Evolutionary conservation across 2,329 filamentous ascomycete species (phyloP).

Genomic region (Calonectria henricotiae): DNA sequence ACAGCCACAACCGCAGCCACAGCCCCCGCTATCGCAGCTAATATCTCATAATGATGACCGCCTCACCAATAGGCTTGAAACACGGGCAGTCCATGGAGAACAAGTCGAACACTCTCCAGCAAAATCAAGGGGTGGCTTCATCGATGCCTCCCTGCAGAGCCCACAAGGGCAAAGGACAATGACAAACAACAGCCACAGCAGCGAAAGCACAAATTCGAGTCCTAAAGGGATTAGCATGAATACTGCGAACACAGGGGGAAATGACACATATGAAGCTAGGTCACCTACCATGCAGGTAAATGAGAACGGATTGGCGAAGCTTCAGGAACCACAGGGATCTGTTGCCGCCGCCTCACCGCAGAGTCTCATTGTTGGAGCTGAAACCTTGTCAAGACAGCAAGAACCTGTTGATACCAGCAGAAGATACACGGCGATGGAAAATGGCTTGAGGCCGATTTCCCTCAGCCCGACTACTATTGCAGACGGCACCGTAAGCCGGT

Average conservation of each 20-base stretch:
- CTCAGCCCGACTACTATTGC: slow-evolving; percentile 42
- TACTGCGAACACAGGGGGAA: neutral
- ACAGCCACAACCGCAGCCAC: neutral
- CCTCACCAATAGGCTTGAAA: slow-evolving; percentile 4
- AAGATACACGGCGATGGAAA: slow-evolving; percentile 13
- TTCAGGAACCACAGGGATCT: slow-evolving; percentile 3
- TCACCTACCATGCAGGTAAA: slow-evolving; percentile 5
- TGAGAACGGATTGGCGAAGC: slow-evolving; percentile 8
- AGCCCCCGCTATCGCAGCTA: neutral
- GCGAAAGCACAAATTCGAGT: slow-evolving; percentile 34
- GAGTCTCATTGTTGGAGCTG: slow-evolving; percentile 20
- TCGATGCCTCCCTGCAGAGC: slow-evolving; percentile 18
- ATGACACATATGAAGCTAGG: neutral
- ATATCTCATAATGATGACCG: slow-evolving; percentile 23
- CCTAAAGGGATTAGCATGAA: slow-evolving; percentile 14
- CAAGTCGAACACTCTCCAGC: slow-evolving; percentile 1
- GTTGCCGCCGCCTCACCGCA: neutral
- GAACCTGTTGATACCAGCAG: neutral
- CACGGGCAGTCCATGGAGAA: slow-evolving; percentile 20
- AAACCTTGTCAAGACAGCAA: slow-evolving; percentile 20
- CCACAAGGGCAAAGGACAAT: slow-evolving; percentile 33
- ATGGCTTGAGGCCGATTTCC: slow-evolving; percentile 40
- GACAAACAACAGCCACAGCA: slow-evolving; percentile 38
- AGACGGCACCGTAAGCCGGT: slow-evolving; percentile 38
- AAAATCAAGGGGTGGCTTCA: slow-evolving; percentile 9